Conservation (phyloP, 352 stramenopile genomes). For the Globisporangium okanoganense region DNA sequence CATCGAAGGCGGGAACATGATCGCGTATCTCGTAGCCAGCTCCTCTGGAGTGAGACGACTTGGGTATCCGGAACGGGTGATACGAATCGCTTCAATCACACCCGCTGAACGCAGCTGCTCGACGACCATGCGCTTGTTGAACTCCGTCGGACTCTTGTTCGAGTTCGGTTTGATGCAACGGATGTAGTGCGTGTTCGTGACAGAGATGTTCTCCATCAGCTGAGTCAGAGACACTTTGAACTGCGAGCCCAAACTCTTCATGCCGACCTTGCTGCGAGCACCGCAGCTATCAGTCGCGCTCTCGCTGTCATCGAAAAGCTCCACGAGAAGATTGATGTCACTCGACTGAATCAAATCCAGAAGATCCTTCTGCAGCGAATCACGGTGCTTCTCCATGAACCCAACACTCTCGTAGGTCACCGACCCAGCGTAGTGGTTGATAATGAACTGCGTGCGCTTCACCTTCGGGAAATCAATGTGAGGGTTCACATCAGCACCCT, state of each 20-base stretch:
- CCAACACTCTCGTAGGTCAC: slow-evolving; percentile 93
- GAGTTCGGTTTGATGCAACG: slow-evolving; percentile 89
- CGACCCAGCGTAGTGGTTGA: slow-evolving; percentile 94
- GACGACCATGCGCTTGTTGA: slow-evolving; percentile 90
- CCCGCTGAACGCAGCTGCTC: slow-evolving; percentile 88
- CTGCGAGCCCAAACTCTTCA: slow-evolving; percentile 79
- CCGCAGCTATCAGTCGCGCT: slow-evolving; percentile 25
- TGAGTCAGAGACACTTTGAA: slow-evolving; percentile 82
- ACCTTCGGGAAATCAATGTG: slow-evolving; percentile 87
- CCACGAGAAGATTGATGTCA: slow-evolving; percentile 51
- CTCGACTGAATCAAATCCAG: slow-evolving; percentile 85
- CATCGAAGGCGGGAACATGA: slow-evolving; percentile 89
- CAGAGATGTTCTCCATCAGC: slow-evolving; percentile 86
- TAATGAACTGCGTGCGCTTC: slow-evolving; percentile 91
- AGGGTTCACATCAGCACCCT: slow-evolving; percentile 57
- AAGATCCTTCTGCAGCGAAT: slow-evolving; percentile 94
- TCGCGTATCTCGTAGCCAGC: slow-evolving; percentile 78
- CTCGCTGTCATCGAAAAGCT: slow-evolving; percentile 76
- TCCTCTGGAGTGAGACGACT: slow-evolving; percentile 88
- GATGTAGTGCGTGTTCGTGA: slow-evolving; percentile 85
- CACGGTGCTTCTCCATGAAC: slow-evolving; percentile 97
- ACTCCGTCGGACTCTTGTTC: slow-evolving; percentile 83
- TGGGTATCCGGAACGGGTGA: slow-evolving; percentile 88
- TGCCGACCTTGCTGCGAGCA: slow-evolving; percentile 46
- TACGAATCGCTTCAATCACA: slow-evolving; percentile 92